Conservation (phyloP, 139 green algal species). For the Ettlia oleoabundans region DNA sequence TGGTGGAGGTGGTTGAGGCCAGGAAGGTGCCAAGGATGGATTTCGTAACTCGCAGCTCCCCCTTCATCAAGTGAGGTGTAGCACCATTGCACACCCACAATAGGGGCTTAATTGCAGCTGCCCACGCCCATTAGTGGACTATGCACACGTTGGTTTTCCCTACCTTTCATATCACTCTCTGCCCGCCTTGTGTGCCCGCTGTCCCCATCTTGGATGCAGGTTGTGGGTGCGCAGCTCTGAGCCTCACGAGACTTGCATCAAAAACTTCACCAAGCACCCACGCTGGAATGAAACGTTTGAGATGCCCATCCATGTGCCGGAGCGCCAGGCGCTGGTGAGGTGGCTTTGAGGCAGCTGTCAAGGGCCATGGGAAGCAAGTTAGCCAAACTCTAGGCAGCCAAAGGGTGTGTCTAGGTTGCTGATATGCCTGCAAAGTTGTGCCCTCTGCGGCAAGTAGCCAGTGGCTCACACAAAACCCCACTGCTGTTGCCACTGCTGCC, state of each 20-base stretch:
- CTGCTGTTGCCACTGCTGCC: background rate
- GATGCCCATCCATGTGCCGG: conserved; percentile 19
- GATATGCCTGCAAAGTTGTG: too few species aligned
- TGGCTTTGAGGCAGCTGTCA: background rate
- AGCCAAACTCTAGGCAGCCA: background rate
- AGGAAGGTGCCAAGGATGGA: conserved; percentile 27
- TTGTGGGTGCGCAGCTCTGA: conserved; percentile 31
- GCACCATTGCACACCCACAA: background rate
- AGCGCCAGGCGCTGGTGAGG: conserved; percentile 21
- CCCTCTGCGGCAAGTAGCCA: background rate
- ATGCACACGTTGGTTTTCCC: too few species aligned
- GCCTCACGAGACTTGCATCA: conserved; percentile 16
- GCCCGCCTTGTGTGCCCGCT: background rate
- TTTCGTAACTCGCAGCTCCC: conserved; percentile 1
- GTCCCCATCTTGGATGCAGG: conserved; percentile 8
- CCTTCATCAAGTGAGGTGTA: conserved; percentile 33
- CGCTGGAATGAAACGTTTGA: conserved; percentile 42
- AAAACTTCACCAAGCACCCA: conserved; percentile 22
- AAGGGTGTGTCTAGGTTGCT: background rate
- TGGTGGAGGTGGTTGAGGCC: conserved; percentile 32
- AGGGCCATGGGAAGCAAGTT: too few species aligned
- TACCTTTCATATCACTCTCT: background rate
- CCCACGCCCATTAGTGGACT: background rate
- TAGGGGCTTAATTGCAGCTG: background rate
- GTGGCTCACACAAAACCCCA: background rate